Conservation (phyloP, 108 stramenopile species). For the Cylindrotheca closterium region DNA sequence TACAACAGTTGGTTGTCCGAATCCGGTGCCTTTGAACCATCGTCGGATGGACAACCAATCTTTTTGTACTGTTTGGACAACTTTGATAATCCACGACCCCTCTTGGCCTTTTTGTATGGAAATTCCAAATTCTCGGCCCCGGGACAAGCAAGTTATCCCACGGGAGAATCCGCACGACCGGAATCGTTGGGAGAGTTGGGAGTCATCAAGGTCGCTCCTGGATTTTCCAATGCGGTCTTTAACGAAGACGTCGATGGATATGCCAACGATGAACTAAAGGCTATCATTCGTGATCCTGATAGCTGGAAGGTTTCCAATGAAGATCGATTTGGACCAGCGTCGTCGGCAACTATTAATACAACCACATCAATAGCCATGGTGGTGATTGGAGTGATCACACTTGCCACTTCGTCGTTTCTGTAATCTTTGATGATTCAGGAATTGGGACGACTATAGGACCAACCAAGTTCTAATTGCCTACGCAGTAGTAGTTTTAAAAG, state of each 20-base stretch:
- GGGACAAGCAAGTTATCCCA: neutral
- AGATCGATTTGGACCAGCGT: conserved; percentile 6
- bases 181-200: conserved; percentile 7
- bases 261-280: conserved; percentile 6
- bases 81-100: neutral
- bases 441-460: no score
- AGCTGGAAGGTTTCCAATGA: conserved; percentile 24
- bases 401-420: no score
- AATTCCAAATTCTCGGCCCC: conserved; percentile 4
- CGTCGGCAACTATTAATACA: no score
- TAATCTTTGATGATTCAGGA: no score
- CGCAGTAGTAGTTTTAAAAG: no score
- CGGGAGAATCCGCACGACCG: conserved; percentile 11
- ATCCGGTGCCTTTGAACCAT: conserved; percentile 3
- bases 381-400: no score
- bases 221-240: conserved; percentile 7
- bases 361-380: no score
- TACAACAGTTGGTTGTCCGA: neutral
- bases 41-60: conserved; percentile 5
- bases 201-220: conserved; percentile 10
- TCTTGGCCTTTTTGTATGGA: conserved; percentile 11
- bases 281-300: conserved; percentile 3
- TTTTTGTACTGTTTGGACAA: conserved; percentile 15
- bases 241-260: conserved; percentile 3
- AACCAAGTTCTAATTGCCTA: no score